Percentiles rank a stretch among this genome's conserved stretches.
Evolutionary conservation across 768 basidiomycete species (phyloP).

Genomic region (Symmetrospora coprosmae): DNA sequence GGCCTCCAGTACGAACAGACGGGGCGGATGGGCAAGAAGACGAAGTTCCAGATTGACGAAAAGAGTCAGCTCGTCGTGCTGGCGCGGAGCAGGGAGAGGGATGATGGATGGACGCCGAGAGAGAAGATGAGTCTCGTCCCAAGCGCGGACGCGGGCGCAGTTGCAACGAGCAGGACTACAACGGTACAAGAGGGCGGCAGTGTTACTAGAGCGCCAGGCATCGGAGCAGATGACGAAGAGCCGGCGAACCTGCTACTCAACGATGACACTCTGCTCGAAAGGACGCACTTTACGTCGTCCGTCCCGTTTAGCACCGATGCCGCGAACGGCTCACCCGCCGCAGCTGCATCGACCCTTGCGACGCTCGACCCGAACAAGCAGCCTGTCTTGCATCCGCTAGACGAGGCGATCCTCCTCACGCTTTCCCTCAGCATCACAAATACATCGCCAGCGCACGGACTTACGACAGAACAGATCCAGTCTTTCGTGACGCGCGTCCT

Average conservation of each 20-base stretch:
- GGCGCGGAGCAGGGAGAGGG: constrained; percentile 58
- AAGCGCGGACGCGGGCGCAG: constrained; percentile 11
- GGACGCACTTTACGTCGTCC: constrained; percentile 77
- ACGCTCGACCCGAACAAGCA: constrained; percentile 63
- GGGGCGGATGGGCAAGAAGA: constrained; percentile 81
- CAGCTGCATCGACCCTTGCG: constrained; percentile 41
- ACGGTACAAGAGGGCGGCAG: constrained; percentile 10
- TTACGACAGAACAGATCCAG: constrained; percentile 80
- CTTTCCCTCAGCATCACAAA: constrained; percentile 82
- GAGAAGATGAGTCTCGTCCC: not conserved
- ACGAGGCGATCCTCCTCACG: constrained; percentile 80
- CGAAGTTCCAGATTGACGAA: constrained; percentile 77
- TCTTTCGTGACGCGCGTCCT: constrained; percentile 84
- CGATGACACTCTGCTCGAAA: constrained; percentile 90
- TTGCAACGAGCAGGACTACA: constrained; percentile 14
- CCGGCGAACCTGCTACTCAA: constrained; percentile 76
- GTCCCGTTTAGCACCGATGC: constrained; percentile 38
- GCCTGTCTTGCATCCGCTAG: constrained; percentile 75
- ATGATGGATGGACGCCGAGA: constrained; percentile 30
- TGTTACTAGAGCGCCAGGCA: not conserved
- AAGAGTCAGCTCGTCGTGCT: constrained; percentile 81
- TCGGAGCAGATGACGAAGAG: constrained; percentile 35
- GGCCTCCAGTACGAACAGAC: constrained; percentile 78
- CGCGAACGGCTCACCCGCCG: constrained; percentile 30
- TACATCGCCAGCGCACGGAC: constrained; percentile 72